A percentile compares a stretch with the other conserved stretches of the same genome.
Conservation (phyloP, 192 early-diverging fungal genomes). For the Gryganskiella cystojenkinii region DNA sequence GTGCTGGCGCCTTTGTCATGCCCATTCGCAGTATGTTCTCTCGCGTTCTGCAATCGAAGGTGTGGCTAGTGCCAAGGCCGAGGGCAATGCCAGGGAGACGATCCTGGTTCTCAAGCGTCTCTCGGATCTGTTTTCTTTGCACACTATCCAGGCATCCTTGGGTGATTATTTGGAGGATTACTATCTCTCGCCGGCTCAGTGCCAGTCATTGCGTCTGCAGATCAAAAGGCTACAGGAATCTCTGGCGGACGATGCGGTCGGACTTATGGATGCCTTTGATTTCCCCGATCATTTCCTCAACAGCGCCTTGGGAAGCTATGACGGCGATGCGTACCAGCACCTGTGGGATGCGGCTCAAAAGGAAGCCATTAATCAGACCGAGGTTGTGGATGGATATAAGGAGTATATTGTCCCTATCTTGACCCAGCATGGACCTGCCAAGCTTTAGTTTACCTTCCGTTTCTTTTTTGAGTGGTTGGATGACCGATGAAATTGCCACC, state of each 20-base stretch:
- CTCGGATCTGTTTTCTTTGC: slow-evolving; percentile 54
- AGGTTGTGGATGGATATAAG: slow-evolving; percentile 63
- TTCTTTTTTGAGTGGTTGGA: too few relatives aligned
- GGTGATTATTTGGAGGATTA: slow-evolving; percentile 59
- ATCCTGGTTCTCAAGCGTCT: slow-evolving; percentile 46
- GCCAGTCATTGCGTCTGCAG: slow-evolving; percentile 55
- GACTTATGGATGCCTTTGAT: slow-evolving; percentile 81
- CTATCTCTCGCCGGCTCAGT: slow-evolving; percentile 56
- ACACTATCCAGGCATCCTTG: slow-evolving; percentile 57
- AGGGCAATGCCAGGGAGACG: slow-evolving; percentile 20
- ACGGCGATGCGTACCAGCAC: slow-evolving; percentile 79
- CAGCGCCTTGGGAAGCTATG: slow-evolving; percentile 73
- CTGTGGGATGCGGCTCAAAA: slow-evolving; percentile 69
- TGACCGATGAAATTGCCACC: too few relatives aligned
- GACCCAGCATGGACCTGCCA: slow-evolving; percentile 36
- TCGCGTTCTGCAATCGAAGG: slow-evolving; percentile 68
- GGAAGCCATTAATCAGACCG: slow-evolving; percentile 71
- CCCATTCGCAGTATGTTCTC: slow-evolving; percentile 82
- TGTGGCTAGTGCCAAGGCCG: slow-evolving; percentile 23
- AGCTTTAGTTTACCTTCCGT: slow-evolving; percentile 11
- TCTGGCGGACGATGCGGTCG: slow-evolving; percentile 73
- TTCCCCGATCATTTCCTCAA: slow-evolving; percentile 73
- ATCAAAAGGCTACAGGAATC: slow-evolving; percentile 61
- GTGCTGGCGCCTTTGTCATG: slow-evolving; percentile 73
- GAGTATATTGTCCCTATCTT: slow-evolving; percentile 51